phyloP scores from a whole-genome alignment of 2,329 filamentous ascomycete species.

The Aspergillus transmontanensis region DNA sequence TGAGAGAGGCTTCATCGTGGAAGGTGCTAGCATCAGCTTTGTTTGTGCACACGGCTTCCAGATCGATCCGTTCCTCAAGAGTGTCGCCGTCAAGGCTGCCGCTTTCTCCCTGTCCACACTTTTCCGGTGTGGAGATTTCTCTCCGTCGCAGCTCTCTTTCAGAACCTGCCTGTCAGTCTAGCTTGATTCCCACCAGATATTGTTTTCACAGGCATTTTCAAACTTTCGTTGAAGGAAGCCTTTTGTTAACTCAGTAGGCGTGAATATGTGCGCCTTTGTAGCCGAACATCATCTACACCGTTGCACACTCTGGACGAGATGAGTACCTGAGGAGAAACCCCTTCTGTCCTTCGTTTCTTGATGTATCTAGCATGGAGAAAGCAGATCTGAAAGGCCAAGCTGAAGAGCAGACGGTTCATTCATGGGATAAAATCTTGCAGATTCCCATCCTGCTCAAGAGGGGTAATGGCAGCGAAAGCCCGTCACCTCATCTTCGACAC shows the following conservation, averaged over 20 bases:
- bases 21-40: conserved; percentile 31
- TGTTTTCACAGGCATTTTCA: conserved; percentile 84
- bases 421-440: conserved; percentile 59
- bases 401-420: conserved; percentile 62
- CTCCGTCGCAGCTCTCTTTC: conserved; percentile 74
- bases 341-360: conserved; percentile 80
- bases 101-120: conserved; percentile 41
- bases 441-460: conserved; percentile 57
- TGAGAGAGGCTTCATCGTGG: neutral
- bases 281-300: conserved; percentile 77
- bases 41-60: conserved; percentile 58
- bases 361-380: conserved; percentile 82
- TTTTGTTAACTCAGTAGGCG: conserved; percentile 85
- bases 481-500: conserved; percentile 86
- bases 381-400: conserved; percentile 71
- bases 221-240: conserved; percentile 75
- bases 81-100: conserved; percentile 43
- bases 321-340: conserved; percentile 65
- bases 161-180: conserved; percentile 83
- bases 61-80: conserved; percentile 54
- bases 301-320: conserved; percentile 71
- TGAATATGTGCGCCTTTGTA: conserved; percentile 94
- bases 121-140: conserved; percentile 59
- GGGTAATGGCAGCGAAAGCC: conserved; percentile 82
- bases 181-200: conserved; percentile 93